Evolutionary conservation across 2,329 filamentous ascomycete species (phyloP).

Genomic region (Trichoderma sp.): DNA sequence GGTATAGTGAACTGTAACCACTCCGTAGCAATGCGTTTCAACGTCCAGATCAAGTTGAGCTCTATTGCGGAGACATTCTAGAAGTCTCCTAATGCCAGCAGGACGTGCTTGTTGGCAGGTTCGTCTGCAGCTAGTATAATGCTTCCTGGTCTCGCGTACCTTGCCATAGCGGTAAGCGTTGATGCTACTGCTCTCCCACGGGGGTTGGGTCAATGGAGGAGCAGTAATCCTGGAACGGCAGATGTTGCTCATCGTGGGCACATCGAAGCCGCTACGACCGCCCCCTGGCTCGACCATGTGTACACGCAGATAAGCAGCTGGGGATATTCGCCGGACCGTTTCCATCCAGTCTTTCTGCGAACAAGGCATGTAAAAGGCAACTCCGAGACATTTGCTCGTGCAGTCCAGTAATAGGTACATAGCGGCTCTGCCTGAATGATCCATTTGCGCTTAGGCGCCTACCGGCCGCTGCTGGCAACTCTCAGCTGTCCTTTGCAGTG

Average conservation of each 20-base stretch:
- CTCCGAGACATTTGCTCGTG: neutral
- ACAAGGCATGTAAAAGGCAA: neutral
- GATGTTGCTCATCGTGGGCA: conserved; percentile 34
- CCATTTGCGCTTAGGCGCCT: conserved; percentile 4
- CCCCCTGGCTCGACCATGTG: conserved; percentile 7
- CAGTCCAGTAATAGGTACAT: neutral
- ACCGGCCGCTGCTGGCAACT: neutral
- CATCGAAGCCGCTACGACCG: conserved; percentile 33
- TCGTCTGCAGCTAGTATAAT: neutral
- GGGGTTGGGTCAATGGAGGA: conserved; percentile 34
- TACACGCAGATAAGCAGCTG: neutral
- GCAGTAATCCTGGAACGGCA: conserved; percentile 36
- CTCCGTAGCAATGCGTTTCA: neutral
- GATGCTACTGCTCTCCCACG: neutral
- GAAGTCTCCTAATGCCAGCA: neutral
- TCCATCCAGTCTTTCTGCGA: neutral
- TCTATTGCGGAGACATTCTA: neutral
- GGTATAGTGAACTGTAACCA: neutral
- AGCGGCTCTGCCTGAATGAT: neutral
- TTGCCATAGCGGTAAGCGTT: conserved; percentile 14
- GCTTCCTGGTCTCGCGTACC: neutral
- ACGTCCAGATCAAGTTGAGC: neutral
- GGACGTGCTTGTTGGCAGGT: neutral
- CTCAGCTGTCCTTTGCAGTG: neutral
- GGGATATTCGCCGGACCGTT: neutral